Evolutionary conservation across 345 rosid genomes (phyloP), one percentile per base, ranked within the genome.

Genomic region (Populus tremula): DNA sequence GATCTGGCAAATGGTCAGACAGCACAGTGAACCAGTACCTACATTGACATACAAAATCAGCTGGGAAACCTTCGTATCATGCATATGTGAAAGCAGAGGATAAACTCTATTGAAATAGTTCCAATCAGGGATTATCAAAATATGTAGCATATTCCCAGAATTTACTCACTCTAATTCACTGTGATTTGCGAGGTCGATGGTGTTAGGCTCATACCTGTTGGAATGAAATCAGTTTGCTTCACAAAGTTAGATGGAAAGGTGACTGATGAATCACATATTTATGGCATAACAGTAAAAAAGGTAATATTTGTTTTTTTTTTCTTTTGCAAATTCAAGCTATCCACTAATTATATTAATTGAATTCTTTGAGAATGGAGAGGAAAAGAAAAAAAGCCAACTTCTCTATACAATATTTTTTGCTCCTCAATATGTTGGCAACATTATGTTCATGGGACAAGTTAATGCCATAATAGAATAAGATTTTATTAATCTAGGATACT

Each of bases 11-110:
- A 88, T 96, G 98, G 78, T 87, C 99, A n/a, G 93, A 90, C 84
- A 96, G 89, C 79, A 96, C 94, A 35, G 92, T 91, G 82, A 96
- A 90, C 99, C 99, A 96, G 83, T 96, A 96, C 91, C 99, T 96
- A 73, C 74, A 77, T 69, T 50, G 77, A 67, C 50, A 84, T 49
- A 56, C 31, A 75, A 25, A 73, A 49, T 71, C 72, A 81, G 76
- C 36, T 45, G 68, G 67, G 12, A 54, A 77, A 74, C 69, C 54
- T 69, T 41, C 41, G 29, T 35, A 36, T 21, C 23, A 49, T 4
- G 23, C 47, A 50, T 72, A 68, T 29, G 56, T 74, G 27, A 76
- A 41, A 23, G 64, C 31, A n/a, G 14, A 35, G 50, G 39, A 33
- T 50, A 62, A 63, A 61, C 25, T 43, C 27, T 49, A 66, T 41